Base-by-base conservation (phyloP, 1,139 yeast species). In the Geotrichum cucujoidarum region DNA sequence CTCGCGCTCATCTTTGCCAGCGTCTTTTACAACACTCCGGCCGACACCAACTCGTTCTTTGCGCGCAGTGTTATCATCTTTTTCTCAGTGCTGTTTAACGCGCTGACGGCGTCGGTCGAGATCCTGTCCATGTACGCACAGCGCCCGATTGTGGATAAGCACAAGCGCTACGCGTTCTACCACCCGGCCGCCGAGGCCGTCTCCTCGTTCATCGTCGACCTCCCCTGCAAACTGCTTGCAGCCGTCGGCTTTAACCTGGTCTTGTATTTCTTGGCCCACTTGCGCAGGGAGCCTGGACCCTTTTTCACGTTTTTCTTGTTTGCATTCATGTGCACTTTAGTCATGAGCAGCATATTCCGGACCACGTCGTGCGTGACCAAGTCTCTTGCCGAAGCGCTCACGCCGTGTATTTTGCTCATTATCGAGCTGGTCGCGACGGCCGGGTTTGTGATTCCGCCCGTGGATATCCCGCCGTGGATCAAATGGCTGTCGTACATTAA, bases 71-170 rank as follows among this genome's bases (percentile, higher is more conserved):
- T 90, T 20, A 75, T 84, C 22, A 66, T 87, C 70, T 87, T 85
- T 69, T 84, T 84, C 63, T 84, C 94, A 40, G 76, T 83, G 43
- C 71, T 86, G 60, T 84, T 82, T 67, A 84, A 85, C 63, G 87
- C 90, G 14, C 81, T 86, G 65, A 72, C 85, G 16, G 83, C 89
- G 14, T 68, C 84, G 57, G 72, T 85, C 63, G 95, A 87, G 65
- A 80, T 86, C 55, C 75, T 83, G 68, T 69, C 85, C 5, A 67
- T 83, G 48, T 78, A 73, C 56, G 88, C 82, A 60, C 81, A 87
- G n/a, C 78, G 95, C 60, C 81, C 85, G 2, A 77, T 86, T 54
- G 84, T 84, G 25, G 90, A 83, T 64, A 87, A 87, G 62, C 95
- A 86, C 58, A 81, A 81, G 61, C 74, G 79, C 37, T 85, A 78